Percentiles rank a stretch among this genome's conserved stretches.
Evolutionary conservation across 2,329 filamentous ascomycete genomes (phyloP).

Genomic region (Fusarium sacchari): DNA sequence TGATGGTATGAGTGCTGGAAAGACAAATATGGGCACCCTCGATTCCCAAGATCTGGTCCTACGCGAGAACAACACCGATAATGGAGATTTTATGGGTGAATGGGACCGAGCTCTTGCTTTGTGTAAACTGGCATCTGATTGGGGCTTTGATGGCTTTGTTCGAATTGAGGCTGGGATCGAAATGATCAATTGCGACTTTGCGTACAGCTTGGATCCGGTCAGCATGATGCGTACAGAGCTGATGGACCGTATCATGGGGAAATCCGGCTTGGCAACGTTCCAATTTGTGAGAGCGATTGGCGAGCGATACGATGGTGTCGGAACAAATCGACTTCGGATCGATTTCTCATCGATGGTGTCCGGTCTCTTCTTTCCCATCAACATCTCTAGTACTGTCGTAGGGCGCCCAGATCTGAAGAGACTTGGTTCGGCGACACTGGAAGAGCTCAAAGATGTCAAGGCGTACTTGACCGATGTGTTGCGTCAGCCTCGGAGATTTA

Average conservation of each 20-base stretch:
- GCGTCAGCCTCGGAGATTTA: slow-evolving; percentile 42
- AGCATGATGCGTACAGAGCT: slow-evolving; percentile 45
- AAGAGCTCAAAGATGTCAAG: slow-evolving; percentile 51
- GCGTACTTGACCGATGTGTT: slow-evolving; percentile 58
- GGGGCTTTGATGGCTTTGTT: slow-evolving; percentile 72
- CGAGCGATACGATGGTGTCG: slow-evolving; percentile 59
- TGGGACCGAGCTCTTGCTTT: slow-evolving; percentile 61
- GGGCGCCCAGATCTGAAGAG: slow-evolving; percentile 48
- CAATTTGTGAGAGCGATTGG: slow-evolving; percentile 55
- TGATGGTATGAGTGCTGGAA: slow-evolving; percentile 76
- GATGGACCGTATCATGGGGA: slow-evolving; percentile 25
- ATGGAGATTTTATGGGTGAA: slow-evolving; percentile 54
- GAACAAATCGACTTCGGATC: slow-evolving; percentile 52
- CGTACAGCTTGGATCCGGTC: slow-evolving; percentile 52
- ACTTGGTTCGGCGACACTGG: slow-evolving; percentile 41
- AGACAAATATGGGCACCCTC: slow-evolving; percentile 71
- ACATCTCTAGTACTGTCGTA: slow-evolving; percentile 56
- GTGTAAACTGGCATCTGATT: slow-evolving; percentile 63
- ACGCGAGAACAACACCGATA: slow-evolving; percentile 49
- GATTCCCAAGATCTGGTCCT: slow-evolving; percentile 74
- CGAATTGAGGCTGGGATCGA: slow-evolving; percentile 78
- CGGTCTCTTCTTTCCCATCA: slow-evolving; percentile 61
- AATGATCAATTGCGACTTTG: slow-evolving; percentile 74
- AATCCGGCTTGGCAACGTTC: slow-evolving; percentile 46
- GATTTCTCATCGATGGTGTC: slow-evolving; percentile 64